phyloP scores from a whole-genome alignment of 2,329 filamentous ascomycete species.

The Alternaria angustiovoidea region DNA sequence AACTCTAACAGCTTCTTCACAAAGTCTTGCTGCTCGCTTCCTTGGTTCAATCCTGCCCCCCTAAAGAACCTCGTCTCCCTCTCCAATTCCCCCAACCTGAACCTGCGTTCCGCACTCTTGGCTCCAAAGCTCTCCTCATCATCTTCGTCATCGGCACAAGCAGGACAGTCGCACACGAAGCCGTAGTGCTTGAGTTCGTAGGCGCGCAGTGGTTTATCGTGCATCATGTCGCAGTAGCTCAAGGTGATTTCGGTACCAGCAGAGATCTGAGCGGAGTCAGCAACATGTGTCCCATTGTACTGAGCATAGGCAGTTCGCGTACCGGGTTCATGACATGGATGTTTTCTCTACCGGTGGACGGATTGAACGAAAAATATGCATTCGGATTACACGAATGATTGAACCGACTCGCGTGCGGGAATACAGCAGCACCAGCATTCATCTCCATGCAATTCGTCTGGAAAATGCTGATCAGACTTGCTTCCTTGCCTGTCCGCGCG shows the following conservation, averaged over 20 bases:
- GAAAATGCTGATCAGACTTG: conserved; percentile 47
- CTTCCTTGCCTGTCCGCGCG: conserved; percentile 32
- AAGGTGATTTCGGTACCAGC: conserved; percentile 51
- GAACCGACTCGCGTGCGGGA: conserved; percentile 49
- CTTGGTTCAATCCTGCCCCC: conserved; percentile 21
- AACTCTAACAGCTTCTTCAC: conserved; percentile 37
- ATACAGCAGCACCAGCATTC: conserved; percentile 45
- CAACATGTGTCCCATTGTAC: too few relatives aligned
- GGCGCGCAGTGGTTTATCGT: conserved; percentile 38
- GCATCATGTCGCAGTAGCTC: conserved; percentile 49
- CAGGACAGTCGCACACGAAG: conserved; percentile 49
- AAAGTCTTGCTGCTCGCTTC: conserved; percentile 23
- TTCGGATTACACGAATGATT: conserved; percentile 55
- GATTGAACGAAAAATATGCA: conserved; percentile 49
- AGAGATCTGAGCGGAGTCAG: neutral
- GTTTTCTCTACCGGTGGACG: conserved; percentile 35
- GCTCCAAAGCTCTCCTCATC: conserved; percentile 38
- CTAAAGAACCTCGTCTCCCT: conserved; percentile 33
- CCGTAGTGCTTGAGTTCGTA: conserved; percentile 49
- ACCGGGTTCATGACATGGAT: conserved; percentile 49
- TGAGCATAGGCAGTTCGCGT: too few relatives aligned
- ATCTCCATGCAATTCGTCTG: conserved; percentile 54
- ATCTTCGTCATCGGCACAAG: conserved; percentile 43
- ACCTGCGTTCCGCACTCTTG: conserved; percentile 41
- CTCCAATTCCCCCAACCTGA: conserved; percentile 46